Evolutionary conservation across 257 asterid genomes (phyloP).

Genomic region (Solanum clarkiae): DNA sequence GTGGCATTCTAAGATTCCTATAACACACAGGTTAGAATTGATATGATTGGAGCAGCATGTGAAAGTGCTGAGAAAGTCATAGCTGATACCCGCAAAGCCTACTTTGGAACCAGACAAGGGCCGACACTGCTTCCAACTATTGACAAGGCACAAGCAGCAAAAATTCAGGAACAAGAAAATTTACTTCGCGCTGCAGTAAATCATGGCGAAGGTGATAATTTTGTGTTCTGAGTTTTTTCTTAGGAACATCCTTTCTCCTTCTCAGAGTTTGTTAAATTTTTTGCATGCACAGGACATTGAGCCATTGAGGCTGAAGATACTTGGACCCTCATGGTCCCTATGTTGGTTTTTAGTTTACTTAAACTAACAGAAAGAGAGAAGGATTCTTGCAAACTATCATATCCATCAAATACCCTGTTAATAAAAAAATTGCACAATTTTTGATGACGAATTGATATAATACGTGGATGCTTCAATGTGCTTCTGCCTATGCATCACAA

Average conservation of each 20-base stretch:
- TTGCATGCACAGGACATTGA: not conserved
- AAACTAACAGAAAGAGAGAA: not conserved
- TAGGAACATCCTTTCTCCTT: not conserved
- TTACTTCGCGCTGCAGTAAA: conserved; percentile 85
- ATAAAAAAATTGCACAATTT: not conserved
- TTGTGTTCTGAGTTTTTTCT: not conserved
- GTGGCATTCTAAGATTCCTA: conserved; percentile 1
- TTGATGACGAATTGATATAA: not conserved
- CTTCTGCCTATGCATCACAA: not conserved
- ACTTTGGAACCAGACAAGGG: conserved; percentile 90
- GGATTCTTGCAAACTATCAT: not conserved
- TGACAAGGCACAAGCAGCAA: conserved; percentile 97
- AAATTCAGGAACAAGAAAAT: conserved; percentile 94
- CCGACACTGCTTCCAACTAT: conserved; percentile 79
- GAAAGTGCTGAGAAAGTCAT: conserved; percentile 96
- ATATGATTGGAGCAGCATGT: conserved; percentile 86
- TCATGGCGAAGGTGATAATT: conserved; percentile 75
- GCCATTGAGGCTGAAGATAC: not conserved
- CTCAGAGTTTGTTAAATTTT: not conserved
- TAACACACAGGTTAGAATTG: conserved; percentile 62
- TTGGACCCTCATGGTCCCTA: not conserved
- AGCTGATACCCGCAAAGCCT: conserved; percentile 79
- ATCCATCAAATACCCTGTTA: not conserved
- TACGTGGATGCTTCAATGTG: not conserved
- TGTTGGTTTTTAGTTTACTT: not conserved